Evolutionary conservation across 2,329 filamentous ascomycete species (phyloP).

Genomic region (Nectriaceae sp.): DNA sequence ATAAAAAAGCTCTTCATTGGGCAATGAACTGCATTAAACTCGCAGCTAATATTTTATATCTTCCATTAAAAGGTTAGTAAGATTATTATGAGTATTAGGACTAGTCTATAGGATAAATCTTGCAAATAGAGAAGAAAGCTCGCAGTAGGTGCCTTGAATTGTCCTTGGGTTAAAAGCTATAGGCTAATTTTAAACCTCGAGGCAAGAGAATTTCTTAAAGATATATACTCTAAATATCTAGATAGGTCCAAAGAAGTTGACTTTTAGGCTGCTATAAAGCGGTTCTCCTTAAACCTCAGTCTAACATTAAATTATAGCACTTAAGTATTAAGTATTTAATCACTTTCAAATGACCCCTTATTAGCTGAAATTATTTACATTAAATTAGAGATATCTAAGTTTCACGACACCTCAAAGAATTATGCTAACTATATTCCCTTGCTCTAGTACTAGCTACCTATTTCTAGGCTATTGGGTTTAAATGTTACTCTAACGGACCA

Average conservation of each 20-base stretch:
- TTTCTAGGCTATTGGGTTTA: background rate
- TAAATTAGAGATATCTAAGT: conserved; percentile 20
- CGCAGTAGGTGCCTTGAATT: conserved; percentile 66
- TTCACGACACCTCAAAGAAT: conserved; percentile 22
- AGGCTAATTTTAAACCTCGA: conserved; percentile 70
- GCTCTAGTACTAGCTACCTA: conserved; percentile 11
- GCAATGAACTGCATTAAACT: conserved; percentile 66
- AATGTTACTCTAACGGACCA: background rate
- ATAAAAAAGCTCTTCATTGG: conserved; percentile 66
- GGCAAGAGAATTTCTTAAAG: conserved; percentile 57
- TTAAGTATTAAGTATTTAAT: conserved; percentile 6
- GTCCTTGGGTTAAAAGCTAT: conserved; percentile 65
- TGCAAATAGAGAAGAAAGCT: conserved; percentile 67
- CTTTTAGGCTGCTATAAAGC: conserved; percentile 62
- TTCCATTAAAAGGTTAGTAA: conserved; percentile 57
- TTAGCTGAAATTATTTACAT: conserved; percentile 24
- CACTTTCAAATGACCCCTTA: conserved; percentile 27
- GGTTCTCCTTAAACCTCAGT: conserved; percentile 64
- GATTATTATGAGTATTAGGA: conserved; percentile 53
- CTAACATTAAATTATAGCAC: conserved; percentile 67
- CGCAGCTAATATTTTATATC: conserved; percentile 65
- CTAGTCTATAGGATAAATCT: conserved; percentile 68
- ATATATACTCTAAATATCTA: conserved; percentile 58
- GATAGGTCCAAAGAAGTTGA: conserved; percentile 59
- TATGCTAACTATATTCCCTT: conserved; percentile 25